Base-by-base conservation (phyloP, 257 asterid species). In the Handroanthus guayacan region DNA sequence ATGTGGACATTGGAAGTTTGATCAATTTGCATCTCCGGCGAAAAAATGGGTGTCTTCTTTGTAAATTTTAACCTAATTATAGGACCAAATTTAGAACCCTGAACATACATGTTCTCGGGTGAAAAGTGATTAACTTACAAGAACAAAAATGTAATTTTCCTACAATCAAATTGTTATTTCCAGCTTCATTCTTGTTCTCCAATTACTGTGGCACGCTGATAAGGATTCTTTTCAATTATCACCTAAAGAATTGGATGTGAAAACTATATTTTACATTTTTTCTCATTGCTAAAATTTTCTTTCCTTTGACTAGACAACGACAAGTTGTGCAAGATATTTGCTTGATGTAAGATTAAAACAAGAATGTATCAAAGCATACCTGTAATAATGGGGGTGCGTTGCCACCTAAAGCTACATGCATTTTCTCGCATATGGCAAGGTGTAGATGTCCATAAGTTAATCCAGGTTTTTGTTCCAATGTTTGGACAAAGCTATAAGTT, bases 401-500 rank as follows among this genome's bases (percentile, higher is more conserved):
- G 25, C 85, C 82, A 66, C 16, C 74, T 56, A 67, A 68, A 80
- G 88, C 91, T 43, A 84, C 84, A 11, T 76, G 65, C 44, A 94
- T 86, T 43, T 65, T 81, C 17, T 83, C 52, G 71, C 82, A 85
- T 88, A 94, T 81, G 48, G 64, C 36, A 45, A 74, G 52, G n/a
- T 91, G 87, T 51, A 89, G 84, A 70, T 67, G 79, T 9, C 95
- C 97, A 37, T 93, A 93, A 45, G 92, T 87, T 79, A 86, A 12
- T 69, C 74, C 66, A 13, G 87, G 85, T 71, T 85, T 87, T 74
- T 84, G 80, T 75, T 79, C 84, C 79, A 91, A n/a, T 17, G 86
- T 79, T 77, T 81, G 81, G 79, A 87, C 84, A 78, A 93, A 88
- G 88, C 89, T 84, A 69, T 84, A 87, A 78, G 98, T 93, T 75